Evolutionary conservation across 345 rosid genomes (phyloP), one percentile per base, ranked within the genome.

Genomic region (Bruguiera gymnorhiza): DNA sequence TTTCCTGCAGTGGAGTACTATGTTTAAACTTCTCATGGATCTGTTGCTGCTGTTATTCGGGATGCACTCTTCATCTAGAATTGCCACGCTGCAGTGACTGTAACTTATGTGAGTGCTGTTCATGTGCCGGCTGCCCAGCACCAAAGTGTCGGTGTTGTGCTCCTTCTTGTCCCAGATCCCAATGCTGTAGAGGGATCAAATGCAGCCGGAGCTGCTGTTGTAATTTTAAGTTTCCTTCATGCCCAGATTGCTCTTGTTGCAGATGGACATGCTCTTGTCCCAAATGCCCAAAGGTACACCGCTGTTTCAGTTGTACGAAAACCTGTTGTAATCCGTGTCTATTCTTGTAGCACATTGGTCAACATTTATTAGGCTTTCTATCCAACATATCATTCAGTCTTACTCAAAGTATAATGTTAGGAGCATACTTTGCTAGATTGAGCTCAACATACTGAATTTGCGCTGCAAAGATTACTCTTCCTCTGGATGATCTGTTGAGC

Each of bases 11-110:
- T 52, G 80, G 89, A 75, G 36, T 74, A 9, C 85, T 89, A 51
- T 84, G 97, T 53, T 82, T 83, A 60, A 86, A 75, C 62, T 65
- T 89, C 60, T 84, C 86, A 21, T 88, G 90, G 88, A 80, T 89
- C 59, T 89, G 93, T 64, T 88, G 97, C 74, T 85, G 92, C 86
- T 87, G 89, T 69, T 78, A 55, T 75, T 83, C 96, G 55, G 73
- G 67, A 34, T 83, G 90, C 71, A 83, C 88, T 9, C 76, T 80
- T 76, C 75, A 70, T 68, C 66, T 73, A 9, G 74, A 73, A 74
- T 70, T 79, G 71, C 90, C 97, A 0, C 68, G 73, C 57, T 83
- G 95, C 85, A 70, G 83, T 60, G 60, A 55, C 30, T 55, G 18
- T 15, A 55, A 55, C 24, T 26, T 15, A 55, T 79, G 82, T 48